A percentile compares a stretch with the other conserved stretches of the same genome.
Conservation (phyloP, 2,329 filamentous ascomycete genomes). For the Diaporthe vexans region DNA sequence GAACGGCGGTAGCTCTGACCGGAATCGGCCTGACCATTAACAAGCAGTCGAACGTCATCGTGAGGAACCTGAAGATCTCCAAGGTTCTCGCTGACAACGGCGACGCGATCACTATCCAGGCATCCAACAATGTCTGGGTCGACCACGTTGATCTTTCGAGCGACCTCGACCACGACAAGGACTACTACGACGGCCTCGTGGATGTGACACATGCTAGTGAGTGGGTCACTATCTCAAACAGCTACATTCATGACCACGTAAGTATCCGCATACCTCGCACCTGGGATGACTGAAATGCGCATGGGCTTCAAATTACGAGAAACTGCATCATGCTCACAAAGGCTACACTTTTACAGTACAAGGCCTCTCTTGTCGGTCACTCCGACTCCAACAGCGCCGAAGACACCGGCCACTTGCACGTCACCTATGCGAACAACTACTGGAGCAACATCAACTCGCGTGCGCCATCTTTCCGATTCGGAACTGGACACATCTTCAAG, state of each 20-base stretch:
- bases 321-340: background rate
- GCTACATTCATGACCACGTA: conserved; percentile 63
- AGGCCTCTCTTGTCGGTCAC: conserved; percentile 73
- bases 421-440: conserved; percentile 77
- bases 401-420: conserved; percentile 72
- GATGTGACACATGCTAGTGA: conserved; percentile 75
- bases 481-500: conserved; percentile 68
- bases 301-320: background rate
- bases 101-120: conserved; percentile 72
- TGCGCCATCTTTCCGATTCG: conserved; percentile 74
- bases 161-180: conserved; percentile 72
- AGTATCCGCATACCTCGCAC: background rate
- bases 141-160: conserved; percentile 77
- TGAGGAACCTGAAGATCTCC: conserved; percentile 72
- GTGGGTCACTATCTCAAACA: conserved; percentile 67
- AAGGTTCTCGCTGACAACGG: conserved; percentile 69
- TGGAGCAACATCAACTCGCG: conserved; percentile 76
- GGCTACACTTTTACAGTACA: conserved; percentile 51
- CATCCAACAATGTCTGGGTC: conserved; percentile 73
- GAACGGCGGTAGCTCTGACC: conserved; percentile 47
- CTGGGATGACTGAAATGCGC: too few relatives aligned
- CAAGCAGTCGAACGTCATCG: conserved; percentile 69
- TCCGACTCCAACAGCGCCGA: conserved; percentile 69
- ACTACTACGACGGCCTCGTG: conserved; percentile 78
- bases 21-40: conserved; percentile 68